Base-by-base conservation (phyloP, 2,329 filamentous ascomycete genomes). In the Epichloe brachyelytri region DNA sequence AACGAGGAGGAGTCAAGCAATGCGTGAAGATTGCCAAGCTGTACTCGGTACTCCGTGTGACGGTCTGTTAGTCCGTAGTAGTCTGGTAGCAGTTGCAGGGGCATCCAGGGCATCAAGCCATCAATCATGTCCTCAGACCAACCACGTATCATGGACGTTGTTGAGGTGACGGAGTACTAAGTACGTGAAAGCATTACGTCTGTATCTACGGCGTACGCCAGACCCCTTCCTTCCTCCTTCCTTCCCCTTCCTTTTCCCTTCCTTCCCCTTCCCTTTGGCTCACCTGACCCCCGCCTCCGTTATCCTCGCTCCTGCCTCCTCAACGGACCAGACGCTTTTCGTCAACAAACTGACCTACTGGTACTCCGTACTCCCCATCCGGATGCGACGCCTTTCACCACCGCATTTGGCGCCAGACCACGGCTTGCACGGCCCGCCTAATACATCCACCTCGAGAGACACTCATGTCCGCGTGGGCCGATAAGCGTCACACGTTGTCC, bases 181-280 rank as follows among this genome's bases (percentile, higher is more conserved):
- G 37, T 55, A 55, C 56, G 54, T 61, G 57, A 62, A 59, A 51
- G 52, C 56, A 59, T 63, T 62, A 61, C 60, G 58, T 62, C 56
- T 50, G 50, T 49, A 41, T 34, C 52, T 53, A 51, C 22, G 22
- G 22, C 7, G 22, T 7, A 26, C 39, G 37, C 55, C 19, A 41
- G n/a, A 19, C 39, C 17, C 39, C 19, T 41, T 17, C 22, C 22
- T 26, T 26, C 22, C 6, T 26, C n/a, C 17, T 22, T 41, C 7
- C 36, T 8, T 26, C 22, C 22, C 19, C 19, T 19, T 20, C 19
- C 3, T 20, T 20, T 3, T 4, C 17, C n/a, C 17, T 26, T 30
- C 26, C 7, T 8, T 8, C 7, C n/a, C n/a, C 10, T 41, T 14
- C n/a, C 36, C 36, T n/a, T n/a, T 38, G 7, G 11, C 15, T 38